Conservation (phyloP, 768 basidiomycete species). For the Candolleomyces efflorescens region DNA sequence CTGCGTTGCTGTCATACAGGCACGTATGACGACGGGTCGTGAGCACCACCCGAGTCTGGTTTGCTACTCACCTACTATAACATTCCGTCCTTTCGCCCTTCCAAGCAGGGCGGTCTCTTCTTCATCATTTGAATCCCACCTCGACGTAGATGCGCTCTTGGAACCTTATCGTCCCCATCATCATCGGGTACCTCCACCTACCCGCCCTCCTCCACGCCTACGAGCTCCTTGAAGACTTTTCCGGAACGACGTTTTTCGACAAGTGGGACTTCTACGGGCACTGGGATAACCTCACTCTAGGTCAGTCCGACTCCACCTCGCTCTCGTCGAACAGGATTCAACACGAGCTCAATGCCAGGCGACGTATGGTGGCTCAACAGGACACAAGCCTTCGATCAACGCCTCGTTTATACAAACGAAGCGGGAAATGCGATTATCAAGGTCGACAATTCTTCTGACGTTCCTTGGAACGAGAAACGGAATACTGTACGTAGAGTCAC, state of each 20-base stretch:
- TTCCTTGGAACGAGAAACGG: slow-evolving; percentile 44
- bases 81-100: too few relatives aligned
- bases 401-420: slow-evolving; percentile 52
- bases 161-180: not conserved
- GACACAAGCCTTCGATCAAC: slow-evolving; percentile 27
- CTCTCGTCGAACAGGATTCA: not conserved
- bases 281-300: slow-evolving; percentile 41
- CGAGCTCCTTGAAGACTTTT: slow-evolving; percentile 36
- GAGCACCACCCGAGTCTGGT: too few relatives aligned
- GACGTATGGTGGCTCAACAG: slow-evolving; percentile 49
- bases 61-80: too few relatives aligned
- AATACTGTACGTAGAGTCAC: slow-evolving; percentile 43
- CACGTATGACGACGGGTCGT: too few relatives aligned
- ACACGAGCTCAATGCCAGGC: slow-evolving; percentile 28
- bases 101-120: too few relatives aligned
- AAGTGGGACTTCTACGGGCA: slow-evolving; percentile 46
- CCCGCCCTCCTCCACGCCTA: slow-evolving; percentile 18
- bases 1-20: too few relatives aligned
- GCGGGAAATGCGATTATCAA: slow-evolving; percentile 61
- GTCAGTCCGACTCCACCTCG: slow-evolving; percentile 10
- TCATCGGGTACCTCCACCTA: not conserved
- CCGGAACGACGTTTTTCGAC: slow-evolving; percentile 45
- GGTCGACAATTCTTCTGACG: slow-evolving; percentile 64
- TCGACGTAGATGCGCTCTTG: too few relatives aligned
- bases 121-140: too few relatives aligned